phyloP scores from a whole-genome alignment of 179 eudicot species.

The Silene coronaria region DNA sequence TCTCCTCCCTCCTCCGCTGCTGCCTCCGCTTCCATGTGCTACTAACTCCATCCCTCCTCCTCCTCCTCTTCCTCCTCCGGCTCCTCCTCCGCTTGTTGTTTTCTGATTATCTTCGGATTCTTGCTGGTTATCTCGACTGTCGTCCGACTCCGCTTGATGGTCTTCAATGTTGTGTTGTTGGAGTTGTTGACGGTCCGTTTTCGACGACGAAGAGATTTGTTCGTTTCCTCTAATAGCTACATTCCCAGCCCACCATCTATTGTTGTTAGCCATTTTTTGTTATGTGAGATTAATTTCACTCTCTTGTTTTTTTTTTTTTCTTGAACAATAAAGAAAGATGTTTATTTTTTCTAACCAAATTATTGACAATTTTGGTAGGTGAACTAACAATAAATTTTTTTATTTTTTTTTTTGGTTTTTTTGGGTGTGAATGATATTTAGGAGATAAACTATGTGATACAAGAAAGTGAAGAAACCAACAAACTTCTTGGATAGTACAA shows the following conservation, averaged over 20 bases:
- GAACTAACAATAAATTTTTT: neutral
- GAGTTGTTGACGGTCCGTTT: constrained; percentile 6
- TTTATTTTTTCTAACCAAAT: constrained; percentile 21
- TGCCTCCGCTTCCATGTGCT: constrained; percentile 27
- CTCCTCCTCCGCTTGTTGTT: constrained; percentile 17
- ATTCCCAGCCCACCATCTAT: constrained; percentile 73
- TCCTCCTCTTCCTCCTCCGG: constrained; percentile 12
- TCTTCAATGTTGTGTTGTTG: constrained; percentile 14
- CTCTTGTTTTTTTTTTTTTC: neutral
- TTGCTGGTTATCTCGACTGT: constrained; percentile 24
- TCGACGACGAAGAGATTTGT: constrained; percentile 28
- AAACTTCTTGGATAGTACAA: neutral
- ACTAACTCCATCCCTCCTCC: constrained; percentile 24
- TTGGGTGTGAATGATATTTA: too few species aligned
- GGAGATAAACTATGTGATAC: too few species aligned
- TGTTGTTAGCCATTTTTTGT: constrained; percentile 32
- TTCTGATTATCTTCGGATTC: constrained; percentile 29
- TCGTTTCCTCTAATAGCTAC: constrained; percentile 42
- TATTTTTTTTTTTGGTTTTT: neutral
- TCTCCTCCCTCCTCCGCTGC: constrained; percentile 38
- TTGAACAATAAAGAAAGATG: too few species aligned
- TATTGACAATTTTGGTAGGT: constrained; percentile 6
- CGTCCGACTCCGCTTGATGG: constrained; percentile 27
- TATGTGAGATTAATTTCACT: neutral
- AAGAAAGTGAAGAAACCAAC: too few species aligned